Evolutionary conservation across 148 eudicot genomes (phyloP), one percentile per base, ranked within the genome.

Genomic region (Amaranthus hypochondriacus): DNA sequence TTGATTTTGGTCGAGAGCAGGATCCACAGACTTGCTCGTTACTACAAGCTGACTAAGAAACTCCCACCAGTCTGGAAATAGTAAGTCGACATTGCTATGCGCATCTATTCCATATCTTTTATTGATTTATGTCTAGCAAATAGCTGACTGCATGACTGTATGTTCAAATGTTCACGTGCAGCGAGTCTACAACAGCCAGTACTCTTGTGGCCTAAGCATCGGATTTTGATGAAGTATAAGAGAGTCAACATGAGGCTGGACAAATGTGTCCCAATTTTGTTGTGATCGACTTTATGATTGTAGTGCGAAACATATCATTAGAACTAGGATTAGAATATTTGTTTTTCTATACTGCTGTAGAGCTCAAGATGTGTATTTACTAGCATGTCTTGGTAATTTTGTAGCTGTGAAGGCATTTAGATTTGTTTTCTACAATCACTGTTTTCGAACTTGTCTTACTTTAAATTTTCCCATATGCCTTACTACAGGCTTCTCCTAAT

Each of bases 1-100:
- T 69, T 80, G 70, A 80, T 80, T 73, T 66, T 80, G 73, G 83
- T 80, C 1, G 83, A 80, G 73, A 80, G 83, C 83, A 80, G 82
- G 73, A 80, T 80, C 73, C 82, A 80, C 76, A 70, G 82, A 50
- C 82, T 80, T 71, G 82, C 83, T 9, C 83, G 83, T 60, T 80
- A 80, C 79, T 80, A 80, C 79, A 80, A 80, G 83, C 75, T 75
- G 79, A 80, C 83, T 14, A 80, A 80, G 76, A 80, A 80, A 79
- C 83, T 80, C 57, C 83, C 83, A 9, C 83, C 83, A 0, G 83
- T 80, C 70, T 80, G 83, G 83, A 80, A 80, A 72, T 80, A 80
- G 82, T 80, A 44, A 66, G 79, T 65, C 21, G 3, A 58, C 63
- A 6, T 3, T 7, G 12, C 44, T 66, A 51, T 55, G 39, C 12